phyloP scores from a whole-genome alignment of 2,329 filamentous ascomycete species.

The Dactylonectria macrodidyma region DNA sequence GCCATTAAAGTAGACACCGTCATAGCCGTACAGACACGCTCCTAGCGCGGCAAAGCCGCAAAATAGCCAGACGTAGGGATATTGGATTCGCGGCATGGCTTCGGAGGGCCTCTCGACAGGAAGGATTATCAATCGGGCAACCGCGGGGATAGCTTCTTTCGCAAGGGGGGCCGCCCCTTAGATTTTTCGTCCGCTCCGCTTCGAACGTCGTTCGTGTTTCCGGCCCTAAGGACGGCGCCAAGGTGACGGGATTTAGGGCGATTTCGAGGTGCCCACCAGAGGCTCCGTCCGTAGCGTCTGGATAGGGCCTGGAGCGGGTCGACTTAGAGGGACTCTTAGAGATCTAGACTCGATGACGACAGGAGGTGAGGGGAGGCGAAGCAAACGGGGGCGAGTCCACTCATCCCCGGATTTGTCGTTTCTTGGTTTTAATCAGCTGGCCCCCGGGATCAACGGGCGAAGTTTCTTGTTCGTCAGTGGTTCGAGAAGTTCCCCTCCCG shows the following conservation, averaged over 20 bases:
- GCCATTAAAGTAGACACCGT: conserved; percentile 56
- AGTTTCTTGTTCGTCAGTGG: neutral
- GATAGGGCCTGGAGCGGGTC: conserved; percentile 10
- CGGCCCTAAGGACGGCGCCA: neutral
- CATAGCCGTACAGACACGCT: conserved; percentile 56
- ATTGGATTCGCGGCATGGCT: conserved; percentile 42
- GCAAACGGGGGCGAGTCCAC: conserved; percentile 17
- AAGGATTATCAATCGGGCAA: no score
- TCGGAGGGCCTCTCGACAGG: neutral
- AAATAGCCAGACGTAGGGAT: conserved; percentile 51
- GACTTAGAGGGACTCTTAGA: conserved; percentile 4
- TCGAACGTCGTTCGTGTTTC: neutral
- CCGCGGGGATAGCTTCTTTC: neutral
- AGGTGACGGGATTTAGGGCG: neutral
- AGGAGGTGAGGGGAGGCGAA: neutral
- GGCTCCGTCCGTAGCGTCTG: conserved; percentile 13
- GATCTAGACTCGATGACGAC: neutral
- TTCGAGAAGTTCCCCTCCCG: neutral
- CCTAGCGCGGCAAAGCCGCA: conserved; percentile 55
- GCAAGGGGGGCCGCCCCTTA: neutral
- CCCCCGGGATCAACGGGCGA: neutral
- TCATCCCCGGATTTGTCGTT: conserved; percentile 24
- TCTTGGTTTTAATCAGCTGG: neutral
- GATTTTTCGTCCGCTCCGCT: neutral
- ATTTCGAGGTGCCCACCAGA: neutral